A percentile compares a stretch with the other conserved stretches of the same genome.
Conservation (phyloP, 2,329 filamentous ascomycete species). For the Camillea tinctor region DNA sequence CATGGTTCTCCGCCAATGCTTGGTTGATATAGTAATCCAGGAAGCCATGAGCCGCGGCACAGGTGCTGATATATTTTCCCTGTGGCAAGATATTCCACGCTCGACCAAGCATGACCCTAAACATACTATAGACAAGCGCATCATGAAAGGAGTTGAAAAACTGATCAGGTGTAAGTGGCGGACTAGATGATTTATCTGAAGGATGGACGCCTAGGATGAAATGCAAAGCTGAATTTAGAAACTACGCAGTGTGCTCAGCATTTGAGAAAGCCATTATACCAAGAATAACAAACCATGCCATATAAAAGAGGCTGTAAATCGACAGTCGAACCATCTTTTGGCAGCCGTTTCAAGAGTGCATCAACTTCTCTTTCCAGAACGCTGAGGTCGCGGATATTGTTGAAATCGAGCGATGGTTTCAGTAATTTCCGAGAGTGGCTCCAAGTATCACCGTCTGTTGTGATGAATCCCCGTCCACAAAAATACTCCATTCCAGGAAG, state of each 20-base stretch:
- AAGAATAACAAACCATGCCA: background rate
- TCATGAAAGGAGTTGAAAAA: slow-evolving; percentile 11
- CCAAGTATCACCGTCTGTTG: slow-evolving; percentile 1
- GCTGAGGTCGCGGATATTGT: background rate
- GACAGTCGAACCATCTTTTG: slow-evolving; percentile 6
- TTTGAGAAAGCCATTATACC: too few species aligned
- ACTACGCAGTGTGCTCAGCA: too few species aligned
- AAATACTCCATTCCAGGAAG: slow-evolving; percentile 6
- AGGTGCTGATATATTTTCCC: slow-evolving; percentile 1
- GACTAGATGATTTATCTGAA: background rate
- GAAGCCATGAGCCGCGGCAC: slow-evolving; percentile 7
- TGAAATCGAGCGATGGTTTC: slow-evolving; percentile 1
- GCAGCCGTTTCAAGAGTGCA: slow-evolving; percentile 6
- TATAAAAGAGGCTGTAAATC: slow-evolving; percentile 4
- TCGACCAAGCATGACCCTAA: slow-evolving; percentile 8
- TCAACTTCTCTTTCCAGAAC: slow-evolving; percentile 5
- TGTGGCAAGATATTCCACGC: slow-evolving; percentile 11
- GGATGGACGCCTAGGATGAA: slow-evolving; percentile 11
- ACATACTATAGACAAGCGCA: slow-evolving; percentile 11
- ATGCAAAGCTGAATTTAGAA: slow-evolving; percentile 10
- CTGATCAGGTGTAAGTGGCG: slow-evolving; percentile 4
- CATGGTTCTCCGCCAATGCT: background rate
- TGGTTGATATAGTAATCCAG: slow-evolving; percentile 12
- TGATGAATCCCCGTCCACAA: slow-evolving; percentile 4
- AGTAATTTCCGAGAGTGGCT: background rate